phyloP scores from a whole-genome alignment of 2,329 filamentous ascomycete genomes.

The Apiospora hydei region DNA sequence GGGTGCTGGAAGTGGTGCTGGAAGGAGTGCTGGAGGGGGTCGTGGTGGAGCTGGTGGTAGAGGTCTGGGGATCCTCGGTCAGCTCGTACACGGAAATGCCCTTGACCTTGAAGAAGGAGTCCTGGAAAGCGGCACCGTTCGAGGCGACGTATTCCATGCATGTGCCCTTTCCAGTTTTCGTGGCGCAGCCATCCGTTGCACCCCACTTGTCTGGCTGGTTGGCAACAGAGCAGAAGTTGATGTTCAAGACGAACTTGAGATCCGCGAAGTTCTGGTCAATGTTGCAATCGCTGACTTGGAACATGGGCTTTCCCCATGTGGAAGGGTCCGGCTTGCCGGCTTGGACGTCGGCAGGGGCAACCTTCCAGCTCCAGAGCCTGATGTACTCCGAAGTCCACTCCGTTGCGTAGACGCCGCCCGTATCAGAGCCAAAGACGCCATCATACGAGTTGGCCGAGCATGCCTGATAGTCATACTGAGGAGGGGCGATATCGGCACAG shows the following conservation, averaged over 20 bases:
- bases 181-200: constrained; percentile 29
- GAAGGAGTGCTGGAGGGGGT: not conserved
- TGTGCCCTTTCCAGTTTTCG: constrained; percentile 31
- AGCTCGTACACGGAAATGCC: constrained; percentile 32
- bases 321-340: constrained; percentile 36
- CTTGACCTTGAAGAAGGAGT: constrained; percentile 35
- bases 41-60: not conserved
- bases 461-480: constrained; percentile 48
- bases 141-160: constrained; percentile 34
- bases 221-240: constrained; percentile 34
- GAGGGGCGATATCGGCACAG: constrained; percentile 48
- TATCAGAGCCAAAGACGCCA: constrained; percentile 46
- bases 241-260: constrained; percentile 39
- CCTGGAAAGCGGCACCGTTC: constrained; percentile 31
- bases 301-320: constrained; percentile 39
- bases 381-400: constrained; percentile 69
- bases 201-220: constrained; percentile 34
- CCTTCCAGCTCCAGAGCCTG: constrained; percentile 71
- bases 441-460: constrained; percentile 49
- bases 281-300: constrained; percentile 37
- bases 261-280: constrained; percentile 39
- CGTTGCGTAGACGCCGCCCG: constrained; percentile 53
- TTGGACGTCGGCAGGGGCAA: constrained; percentile 62
- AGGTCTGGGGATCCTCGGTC: constrained; percentile 14
- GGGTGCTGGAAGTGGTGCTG: not conserved